Percentiles rank a stretch among this genome's conserved stretches.
Conservation (phyloP, 257 asterid genomes). For the Misopates orontium region DNA sequence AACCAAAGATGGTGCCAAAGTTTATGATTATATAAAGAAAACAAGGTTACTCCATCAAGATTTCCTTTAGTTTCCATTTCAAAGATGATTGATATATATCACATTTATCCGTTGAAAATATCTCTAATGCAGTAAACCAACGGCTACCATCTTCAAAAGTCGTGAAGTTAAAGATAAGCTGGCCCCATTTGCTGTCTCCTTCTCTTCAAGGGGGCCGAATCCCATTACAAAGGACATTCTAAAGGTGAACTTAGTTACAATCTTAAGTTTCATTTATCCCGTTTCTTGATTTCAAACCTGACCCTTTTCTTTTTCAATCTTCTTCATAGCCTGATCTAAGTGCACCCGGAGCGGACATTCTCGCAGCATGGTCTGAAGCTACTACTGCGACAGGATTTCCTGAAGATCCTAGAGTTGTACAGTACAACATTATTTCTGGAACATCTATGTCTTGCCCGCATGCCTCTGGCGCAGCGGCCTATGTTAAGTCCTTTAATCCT, state of each 20-base stretch:
- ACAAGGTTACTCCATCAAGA: constrained; percentile 38
- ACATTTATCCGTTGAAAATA: background rate
- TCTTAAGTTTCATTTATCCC: background rate
- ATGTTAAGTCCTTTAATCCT: constrained; percentile 69
- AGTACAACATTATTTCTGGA: constrained; percentile 59
- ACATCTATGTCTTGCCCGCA: constrained; percentile 86
- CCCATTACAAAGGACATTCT: constrained; percentile 50
- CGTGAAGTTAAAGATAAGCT: constrained; percentile 24
- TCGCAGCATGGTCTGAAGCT: constrained; percentile 73
- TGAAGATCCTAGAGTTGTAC: constrained; percentile 42
- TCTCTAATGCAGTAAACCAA: constrained; percentile 39
- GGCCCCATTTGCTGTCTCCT: constrained; percentile 59
- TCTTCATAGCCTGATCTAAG: constrained; percentile 60
- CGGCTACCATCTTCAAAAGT: constrained; percentile 48
- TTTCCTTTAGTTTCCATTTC: background rate
- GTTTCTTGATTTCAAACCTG: constrained; percentile 5
- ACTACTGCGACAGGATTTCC: constrained; percentile 40
- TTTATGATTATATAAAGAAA: constrained; percentile 38
- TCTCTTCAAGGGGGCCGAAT: constrained; percentile 74
- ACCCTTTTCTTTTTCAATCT: background rate
- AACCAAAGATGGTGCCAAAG: constrained; percentile 31
- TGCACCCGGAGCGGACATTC: constrained; percentile 73
- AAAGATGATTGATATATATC: background rate
- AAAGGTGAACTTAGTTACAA: constrained; percentile 34
- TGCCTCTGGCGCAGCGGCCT: constrained; percentile 68